A percentile compares a stretch with the other conserved stretches of the same genome.
These are phyloP conservation scores for Chaetomidium leptoderma DNA, from an alignment of 495 filamentous ascomycete species.

Conservation along the genomic window DNA sequence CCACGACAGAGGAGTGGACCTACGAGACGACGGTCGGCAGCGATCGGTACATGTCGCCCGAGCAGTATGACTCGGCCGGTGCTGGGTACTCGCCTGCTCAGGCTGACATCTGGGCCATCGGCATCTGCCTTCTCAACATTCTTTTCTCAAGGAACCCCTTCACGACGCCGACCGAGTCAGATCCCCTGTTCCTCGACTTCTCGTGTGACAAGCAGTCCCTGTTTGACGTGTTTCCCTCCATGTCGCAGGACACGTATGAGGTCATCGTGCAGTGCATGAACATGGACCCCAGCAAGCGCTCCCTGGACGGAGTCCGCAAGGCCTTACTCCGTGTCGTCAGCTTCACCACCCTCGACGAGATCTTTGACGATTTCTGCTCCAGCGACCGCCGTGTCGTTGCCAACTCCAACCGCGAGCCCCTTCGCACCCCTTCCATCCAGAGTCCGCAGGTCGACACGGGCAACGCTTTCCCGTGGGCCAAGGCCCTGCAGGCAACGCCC, in stretches of 20 bases:
- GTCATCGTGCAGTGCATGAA: conserved; percentile 83
- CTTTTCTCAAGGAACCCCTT: conserved; percentile 96
- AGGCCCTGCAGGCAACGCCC: conserved; percentile 76
- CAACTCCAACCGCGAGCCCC: conserved; percentile 87
- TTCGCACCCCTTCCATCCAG: conserved; percentile 91
- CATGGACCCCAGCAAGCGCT: conserved; percentile 85
- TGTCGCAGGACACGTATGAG: conserved; percentile 96
- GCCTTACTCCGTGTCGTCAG: conserved; percentile 72
- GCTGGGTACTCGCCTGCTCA: conserved; percentile 87
- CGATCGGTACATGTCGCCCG: conserved; percentile 98
- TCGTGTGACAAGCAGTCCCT: conserved; percentile 86
- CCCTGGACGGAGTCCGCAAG: conserved; percentile 68
- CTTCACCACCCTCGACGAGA: conserved; percentile 86
- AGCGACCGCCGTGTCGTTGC: conserved; percentile 67
- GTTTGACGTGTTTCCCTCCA: conserved; percentile 96
- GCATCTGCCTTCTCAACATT: conserved; percentile 92
- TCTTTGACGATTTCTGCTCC: conserved; percentile 89
- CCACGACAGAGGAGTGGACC: conserved; percentile 80
- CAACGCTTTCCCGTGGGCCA: conserved; percentile 93
- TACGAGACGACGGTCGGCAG: conserved; percentile 90
- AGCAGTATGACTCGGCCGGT: conserved; percentile 85
- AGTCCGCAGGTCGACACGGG: conserved; percentile 75
- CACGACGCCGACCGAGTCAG: conserved; percentile 75
- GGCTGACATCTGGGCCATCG: conserved; percentile 95
- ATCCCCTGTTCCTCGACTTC: conserved; percentile 88